These are phyloP conservation scores for Dioscorea alata DNA, from an alignment of 106 monocot genomes.

Conservation along the genomic window DNA sequence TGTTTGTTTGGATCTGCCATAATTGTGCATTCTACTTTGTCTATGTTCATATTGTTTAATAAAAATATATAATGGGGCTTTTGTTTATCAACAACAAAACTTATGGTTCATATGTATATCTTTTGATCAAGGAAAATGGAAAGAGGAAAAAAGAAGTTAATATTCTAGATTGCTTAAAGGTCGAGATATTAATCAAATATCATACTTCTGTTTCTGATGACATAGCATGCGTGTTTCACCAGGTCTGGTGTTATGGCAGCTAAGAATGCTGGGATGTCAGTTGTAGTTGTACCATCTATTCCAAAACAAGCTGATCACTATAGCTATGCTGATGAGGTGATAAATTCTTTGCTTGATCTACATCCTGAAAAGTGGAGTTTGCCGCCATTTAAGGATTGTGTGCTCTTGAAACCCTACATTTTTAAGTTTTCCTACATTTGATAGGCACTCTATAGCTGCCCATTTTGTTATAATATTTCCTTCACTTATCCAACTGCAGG, in stretches of 20 bases:
- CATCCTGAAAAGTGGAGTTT: constrained; percentile 91
- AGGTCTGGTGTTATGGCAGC: constrained; percentile 85
- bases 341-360: constrained; percentile 94
- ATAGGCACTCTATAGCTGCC: not conserved
- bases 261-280: constrained; percentile 88
- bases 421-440: not conserved
- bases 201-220: too few species aligned
- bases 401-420: constrained; percentile 9
- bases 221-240: too few species aligned
- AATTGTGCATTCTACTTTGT: too few species aligned
- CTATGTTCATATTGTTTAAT: too few species aligned
- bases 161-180: too few species aligned
- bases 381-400: constrained; percentile 91
- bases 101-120: too few species aligned
- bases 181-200: too few species aligned
- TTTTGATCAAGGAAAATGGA: too few species aligned
- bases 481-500: constrained; percentile 34
- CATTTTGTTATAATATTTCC: not conserved
- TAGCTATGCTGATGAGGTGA: constrained; percentile 74
- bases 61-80: too few species aligned
- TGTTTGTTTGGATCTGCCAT: too few species aligned
- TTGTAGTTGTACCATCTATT: constrained; percentile 83
- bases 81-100: too few species aligned
- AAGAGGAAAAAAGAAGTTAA: too few species aligned
- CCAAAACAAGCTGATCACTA: constrained; percentile 59